Evolutionary conservation across 345 rosid species (phyloP).

Genomic region (Citrus medica): DNA sequence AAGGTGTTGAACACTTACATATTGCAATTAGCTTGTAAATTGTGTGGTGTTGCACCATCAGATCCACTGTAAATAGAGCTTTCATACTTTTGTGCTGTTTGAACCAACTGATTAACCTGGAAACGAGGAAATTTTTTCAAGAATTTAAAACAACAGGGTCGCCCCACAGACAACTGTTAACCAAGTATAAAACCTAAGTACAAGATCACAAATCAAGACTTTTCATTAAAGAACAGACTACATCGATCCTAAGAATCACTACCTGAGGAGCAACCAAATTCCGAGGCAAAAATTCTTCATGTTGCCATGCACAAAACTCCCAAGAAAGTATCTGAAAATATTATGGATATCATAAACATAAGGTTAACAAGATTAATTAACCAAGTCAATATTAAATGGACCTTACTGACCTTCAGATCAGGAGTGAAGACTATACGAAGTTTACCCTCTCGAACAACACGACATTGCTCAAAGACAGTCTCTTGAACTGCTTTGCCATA

Average conservation of each 20-base stretch:
- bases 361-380: not conserved
- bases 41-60: not conserved
- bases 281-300: slow-evolving; percentile 58
- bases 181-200: no score
- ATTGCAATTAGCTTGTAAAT: slow-evolving; percentile 11
- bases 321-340: slow-evolving; percentile 46
- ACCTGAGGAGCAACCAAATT: slow-evolving; percentile 59
- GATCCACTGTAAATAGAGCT: not conserved
- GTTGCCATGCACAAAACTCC: slow-evolving; percentile 57
- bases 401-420: slow-evolving; percentile 36
- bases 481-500: slow-evolving; percentile 50
- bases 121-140: not conserved
- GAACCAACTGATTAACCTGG: slow-evolving; percentile 3
- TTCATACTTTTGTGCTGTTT: not conserved
- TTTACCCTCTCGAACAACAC: slow-evolving; percentile 45
- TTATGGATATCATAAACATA: slow-evolving; percentile 1
- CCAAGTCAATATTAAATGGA: not conserved
- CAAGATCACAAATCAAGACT: not conserved
- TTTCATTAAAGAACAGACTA: not conserved
- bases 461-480: slow-evolving; percentile 43
- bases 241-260: not conserved
- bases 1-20: slow-evolving; percentile 3
- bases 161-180: not conserved
- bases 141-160: not conserved
- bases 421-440: slow-evolving; percentile 38